Evolutionary conservation across 139 green algal genomes (phyloP), one percentile per base, ranked within the genome.

Genomic region (Gonium pectorale): DNA sequence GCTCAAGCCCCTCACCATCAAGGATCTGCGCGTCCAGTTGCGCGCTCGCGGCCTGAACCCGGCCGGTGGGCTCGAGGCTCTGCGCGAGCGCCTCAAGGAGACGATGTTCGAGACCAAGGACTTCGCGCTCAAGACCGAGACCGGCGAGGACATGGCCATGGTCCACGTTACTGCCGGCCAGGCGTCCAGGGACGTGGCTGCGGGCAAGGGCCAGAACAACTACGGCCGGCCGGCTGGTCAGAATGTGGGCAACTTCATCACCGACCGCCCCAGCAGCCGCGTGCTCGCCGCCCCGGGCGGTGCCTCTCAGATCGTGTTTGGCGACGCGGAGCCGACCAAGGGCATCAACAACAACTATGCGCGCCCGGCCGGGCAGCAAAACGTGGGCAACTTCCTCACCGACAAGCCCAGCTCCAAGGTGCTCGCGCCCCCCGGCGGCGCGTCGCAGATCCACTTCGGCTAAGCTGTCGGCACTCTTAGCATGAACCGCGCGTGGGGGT

Each of bases 201-300:
- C 29, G 0, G 86, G 73, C 59, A 66, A 67, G 49, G 21, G 46
- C 62, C 35, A 80, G 37, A 91, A 91, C 84, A 91, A 91, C 84
- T 91, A 91, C 63, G 26, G 59, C 17, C 63, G 70, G 44, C 71
- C 82, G 2, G 63, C 41, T 0, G 67, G 67, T 5, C 72, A 91
- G 62, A 91, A 91, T 37, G 84, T 91, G 1, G 88, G 88, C 60
- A 91, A 91, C 88, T 91, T 87, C 80, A 49, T 91, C 33, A 91
- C 74, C 31, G 88, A 91, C 31, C 74, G 88, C 22, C 51, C 51
- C 33, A 69, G 38, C 40, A 96, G 91, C 40, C 89, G 95, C 5
- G 96, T 98, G 37, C 89, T 98, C 37, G 92, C 92, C 1, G 88
- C 95, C 13, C 95, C 96, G 86, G 93, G 94, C 31, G 93, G 91